Evolutionary conservation across 2,329 filamentous ascomycete species (phyloP).

Genomic region (Cercospora sojina): DNA sequence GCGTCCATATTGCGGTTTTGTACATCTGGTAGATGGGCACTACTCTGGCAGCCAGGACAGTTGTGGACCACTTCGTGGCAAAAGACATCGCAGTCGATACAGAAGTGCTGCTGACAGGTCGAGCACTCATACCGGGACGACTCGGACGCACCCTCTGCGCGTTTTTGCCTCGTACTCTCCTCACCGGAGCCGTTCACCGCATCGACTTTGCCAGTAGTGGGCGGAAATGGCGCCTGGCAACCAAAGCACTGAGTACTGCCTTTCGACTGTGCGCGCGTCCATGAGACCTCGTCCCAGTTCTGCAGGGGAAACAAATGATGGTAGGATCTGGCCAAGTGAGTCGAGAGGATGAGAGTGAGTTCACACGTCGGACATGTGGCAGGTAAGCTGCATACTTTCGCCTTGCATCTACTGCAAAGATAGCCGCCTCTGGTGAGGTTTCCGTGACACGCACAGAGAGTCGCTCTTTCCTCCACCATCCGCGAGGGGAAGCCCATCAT

Average conservation of each 20-base stretch:
- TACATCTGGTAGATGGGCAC: conserved; percentile 33
- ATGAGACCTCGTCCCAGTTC: conserved; percentile 88
- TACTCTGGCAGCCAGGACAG: conserved; percentile 79
- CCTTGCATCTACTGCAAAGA: conserved; percentile 80
- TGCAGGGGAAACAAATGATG: conserved; percentile 87
- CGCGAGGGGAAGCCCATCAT: conserved; percentile 98
- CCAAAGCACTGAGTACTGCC: conserved; percentile 66
- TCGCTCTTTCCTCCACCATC: conserved; percentile 68
- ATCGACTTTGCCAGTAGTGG: conserved; percentile 37
- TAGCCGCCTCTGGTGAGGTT: conserved; percentile 81
- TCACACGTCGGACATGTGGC: conserved; percentile 89
- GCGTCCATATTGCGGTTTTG: conserved; percentile 10
- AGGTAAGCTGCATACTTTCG: conserved; percentile 86
- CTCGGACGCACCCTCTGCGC: conserved; percentile 65
- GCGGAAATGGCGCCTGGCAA: conserved; percentile 72
- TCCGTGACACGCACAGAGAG: conserved; percentile 88
- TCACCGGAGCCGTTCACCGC: conserved; percentile 25
- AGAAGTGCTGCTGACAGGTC: conserved; percentile 87
- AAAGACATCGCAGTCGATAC: conserved; percentile 96
- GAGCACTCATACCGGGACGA: conserved; percentile 85
- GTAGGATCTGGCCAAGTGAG: conserved; percentile 87
- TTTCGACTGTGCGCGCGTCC: conserved; percentile 62
- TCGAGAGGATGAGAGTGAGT: conserved; percentile 89
- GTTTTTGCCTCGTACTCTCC: conserved; percentile 22
- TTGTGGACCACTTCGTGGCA: conserved; percentile 94